Evolutionary conservation across 495 filamentous ascomycete species (phyloP), one percentile per base, ranked within the genome.

Genomic region (Neurospora sp.): DNA sequence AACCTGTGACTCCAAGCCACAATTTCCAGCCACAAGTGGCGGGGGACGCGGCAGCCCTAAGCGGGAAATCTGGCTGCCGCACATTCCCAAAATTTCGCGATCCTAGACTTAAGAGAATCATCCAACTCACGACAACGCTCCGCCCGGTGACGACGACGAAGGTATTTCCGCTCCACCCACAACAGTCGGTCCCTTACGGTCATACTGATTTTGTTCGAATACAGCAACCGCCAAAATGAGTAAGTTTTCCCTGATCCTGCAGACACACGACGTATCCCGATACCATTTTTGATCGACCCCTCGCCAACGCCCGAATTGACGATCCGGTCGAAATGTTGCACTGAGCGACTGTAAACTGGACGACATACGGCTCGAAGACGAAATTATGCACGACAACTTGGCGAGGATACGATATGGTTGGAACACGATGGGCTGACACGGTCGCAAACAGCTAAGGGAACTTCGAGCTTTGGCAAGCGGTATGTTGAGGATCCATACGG

Each of bases 381-480:
- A 31, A 70, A 44, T 35, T 31, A 14, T 70, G 40, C 69, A 46
- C 68, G n/a, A 39, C n/a, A 20, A n/a, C 68, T 44, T 8, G 18
- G n/a, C 2, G 11, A 44, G 68, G 53, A 65, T 65, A 9, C 53
- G 27, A 65, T 65, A 65, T 65, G 53, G 27, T 65, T 61, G 68
- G 65, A 35, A 39, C 39, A 31, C 70, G 68, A 40, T 42, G 40
- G 42, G 74, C 83, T 85, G 73, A 85, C 82, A 61, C 70, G 53
- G 53, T 71, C 69, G 44, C 72, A 59, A 78, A 79, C 76, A 86
- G 85, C 87, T 83, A 97, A 97, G 93, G 94, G 94, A 90, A 97
- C 94, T 82, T 94, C 92, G 83, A 94, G 91, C 88, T 97, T 97
- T 85, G 94, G 94, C 85, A 96, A 95, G 90, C 93, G 93, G 79